Evolutionary conservation across 306 rosid genomes (phyloP), one percentile per base, ranked within the genome.

Genomic region (Cajanus cajan): DNA sequence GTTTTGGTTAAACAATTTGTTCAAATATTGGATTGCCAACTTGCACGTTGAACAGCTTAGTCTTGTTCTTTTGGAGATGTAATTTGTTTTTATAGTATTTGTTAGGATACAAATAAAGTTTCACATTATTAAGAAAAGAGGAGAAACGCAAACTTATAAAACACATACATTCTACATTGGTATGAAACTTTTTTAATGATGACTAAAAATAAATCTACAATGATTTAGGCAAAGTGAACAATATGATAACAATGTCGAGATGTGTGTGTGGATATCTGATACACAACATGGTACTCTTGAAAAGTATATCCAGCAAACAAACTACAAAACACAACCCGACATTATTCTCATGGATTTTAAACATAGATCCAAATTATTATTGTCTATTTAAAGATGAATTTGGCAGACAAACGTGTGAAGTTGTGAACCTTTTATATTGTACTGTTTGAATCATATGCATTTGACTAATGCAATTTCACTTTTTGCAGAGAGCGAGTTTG

Each of bases 401-500:
- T 68, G 72, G 43, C 34, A 36, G 65, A 21, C n/a, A 64, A 25
- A 28, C 45, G n/a, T 64, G 65, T 22, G 69, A 70, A 78, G 14
- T 52, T 64, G 65, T 22, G 69, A 70, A 78, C 16, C 52, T 73
- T 34, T 73, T 71, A 9, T 52, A 8, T 40, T 22, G 44, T 43
- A 13, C 40, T 36, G 15, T 82, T 7, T 18, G 6, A 14, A 13
- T 73, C 13, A 19, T 34, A 37, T 21, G 57, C 44, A 67, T 67
- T 62, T 80, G 57, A 47, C 12, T 4, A 24, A 22, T 77, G 61
- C 47, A 70, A 51, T 63, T 44, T 44, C 34, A 55, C 52, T 62
- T 77, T 78, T n/a, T 71, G 44, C 87, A 96, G 98, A 77, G 99
- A 93, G 78, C 89, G 98, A 52, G 97, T 96, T 71, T 66, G 73